phyloP scores from a whole-genome alignment of 345 rosid genomes.

The Passiflora organensis region DNA sequence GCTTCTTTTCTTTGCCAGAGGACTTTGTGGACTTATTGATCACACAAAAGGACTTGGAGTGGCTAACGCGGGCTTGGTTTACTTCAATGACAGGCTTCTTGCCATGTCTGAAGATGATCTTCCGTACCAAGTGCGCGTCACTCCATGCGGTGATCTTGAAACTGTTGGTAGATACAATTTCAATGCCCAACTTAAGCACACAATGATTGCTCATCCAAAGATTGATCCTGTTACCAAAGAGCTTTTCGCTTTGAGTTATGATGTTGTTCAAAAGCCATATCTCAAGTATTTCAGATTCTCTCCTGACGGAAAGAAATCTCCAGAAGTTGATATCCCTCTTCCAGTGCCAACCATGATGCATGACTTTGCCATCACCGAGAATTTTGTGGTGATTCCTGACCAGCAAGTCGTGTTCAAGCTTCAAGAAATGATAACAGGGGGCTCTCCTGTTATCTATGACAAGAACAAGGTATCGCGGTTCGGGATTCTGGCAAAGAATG shows the following conservation, averaged over 20 bases:
- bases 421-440: slow-evolving; percentile 73
- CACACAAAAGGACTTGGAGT: slow-evolving; percentile 70
- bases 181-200: slow-evolving; percentile 46
- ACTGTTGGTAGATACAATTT: slow-evolving; percentile 70
- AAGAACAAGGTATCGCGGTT: slow-evolving; percentile 65
- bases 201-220: slow-evolving; percentile 97
- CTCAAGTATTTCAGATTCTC: slow-evolving; percentile 67
- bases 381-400: slow-evolving; percentile 78
- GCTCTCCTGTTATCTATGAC: slow-evolving; percentile 87
- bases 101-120: slow-evolving; percentile 94
- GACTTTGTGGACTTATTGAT: slow-evolving; percentile 60
- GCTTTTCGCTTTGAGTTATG: slow-evolving; percentile 75
- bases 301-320: slow-evolving; percentile 59
- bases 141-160: slow-evolving; percentile 60
- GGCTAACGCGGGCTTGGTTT: slow-evolving; percentile 84
- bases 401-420: slow-evolving; percentile 92
- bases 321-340: slow-evolving; percentile 73
- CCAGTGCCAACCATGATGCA: slow-evolving; percentile 87
- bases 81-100: slow-evolving; percentile 62
- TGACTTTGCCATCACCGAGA: slow-evolving; percentile 85
- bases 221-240: slow-evolving; percentile 66
- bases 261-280: slow-evolving; percentile 74
- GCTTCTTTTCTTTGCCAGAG: slow-evolving; percentile 65
- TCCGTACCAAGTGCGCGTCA: slow-evolving; percentile 73
- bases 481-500: slow-evolving; percentile 62